These are phyloP conservation scores for Aspergillus puulaauensis DNA, from an alignment of 2,329 filamentous ascomycete species.

Conservation along the genomic window DNA sequence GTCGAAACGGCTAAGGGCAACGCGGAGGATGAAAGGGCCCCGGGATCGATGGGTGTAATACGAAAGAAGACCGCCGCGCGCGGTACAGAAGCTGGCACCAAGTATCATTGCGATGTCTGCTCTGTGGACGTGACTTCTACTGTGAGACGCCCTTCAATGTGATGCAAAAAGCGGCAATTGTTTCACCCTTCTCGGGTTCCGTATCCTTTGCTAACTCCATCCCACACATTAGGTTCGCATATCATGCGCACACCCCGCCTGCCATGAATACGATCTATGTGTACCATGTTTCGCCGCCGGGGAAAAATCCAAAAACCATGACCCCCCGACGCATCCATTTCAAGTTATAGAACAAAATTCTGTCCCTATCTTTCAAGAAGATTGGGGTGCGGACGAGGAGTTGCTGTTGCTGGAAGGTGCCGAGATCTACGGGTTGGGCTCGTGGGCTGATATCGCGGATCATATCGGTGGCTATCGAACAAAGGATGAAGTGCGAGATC, in stretches of 20 bases:
- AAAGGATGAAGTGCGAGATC: constrained; percentile 93
- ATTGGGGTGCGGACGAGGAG: constrained; percentile 98
- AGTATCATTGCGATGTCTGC: constrained; percentile 97
- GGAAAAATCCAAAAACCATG: constrained; percentile 76
- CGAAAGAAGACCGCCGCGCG: constrained; percentile 89
- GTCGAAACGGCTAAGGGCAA: constrained; percentile 33
- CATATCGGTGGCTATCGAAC: constrained; percentile 94
- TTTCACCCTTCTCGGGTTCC: background rate
- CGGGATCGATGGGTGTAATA: constrained; percentile 77
- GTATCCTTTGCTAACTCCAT: background rate
- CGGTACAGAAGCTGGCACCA: constrained; percentile 83
- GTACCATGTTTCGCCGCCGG: constrained; percentile 91
- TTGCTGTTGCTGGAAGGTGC: constrained; percentile 89
- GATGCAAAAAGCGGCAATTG: background rate
- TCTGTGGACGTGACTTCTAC: constrained; percentile 96
- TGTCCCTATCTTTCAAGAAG: constrained; percentile 89
- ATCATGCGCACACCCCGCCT: constrained; percentile 77
- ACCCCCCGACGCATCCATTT: constrained; percentile 81
- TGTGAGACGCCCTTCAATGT: constrained; percentile 48
- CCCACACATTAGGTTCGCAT: constrained; percentile 73
- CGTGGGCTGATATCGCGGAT: constrained; percentile 96
- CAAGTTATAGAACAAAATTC: constrained; percentile 98
- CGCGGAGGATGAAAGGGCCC: constrained; percentile 41
- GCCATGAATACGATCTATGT: constrained; percentile 94
- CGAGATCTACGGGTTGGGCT: constrained; percentile 93